Conservation (phyloP, 2,329 filamentous ascomycete genomes). For the Phaeoacremonium minimum region DNA sequence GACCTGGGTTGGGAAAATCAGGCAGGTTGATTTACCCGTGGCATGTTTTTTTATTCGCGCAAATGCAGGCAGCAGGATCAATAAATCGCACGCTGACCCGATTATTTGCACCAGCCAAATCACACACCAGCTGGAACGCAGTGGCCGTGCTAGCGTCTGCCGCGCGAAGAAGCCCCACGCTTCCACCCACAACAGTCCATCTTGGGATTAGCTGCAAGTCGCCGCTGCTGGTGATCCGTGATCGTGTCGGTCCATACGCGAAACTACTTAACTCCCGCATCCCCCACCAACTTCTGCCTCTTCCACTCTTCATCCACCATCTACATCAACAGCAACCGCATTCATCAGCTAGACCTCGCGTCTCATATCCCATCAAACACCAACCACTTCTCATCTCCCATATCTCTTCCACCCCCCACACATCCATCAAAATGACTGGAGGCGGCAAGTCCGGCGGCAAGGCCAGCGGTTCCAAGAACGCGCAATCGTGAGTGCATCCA, state of each 20-base stretch:
- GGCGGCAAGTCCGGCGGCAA: slow-evolving; percentile 99
- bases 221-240: slow-evolving; percentile 45
- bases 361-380: slow-evolving; percentile 19
- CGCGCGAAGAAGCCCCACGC: no score
- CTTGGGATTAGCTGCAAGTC: slow-evolving; percentile 10
- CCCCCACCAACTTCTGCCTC: slow-evolving; percentile 36
- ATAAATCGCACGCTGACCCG: no score
- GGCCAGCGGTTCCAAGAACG: slow-evolving; percentile 98
- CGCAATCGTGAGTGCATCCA: slow-evolving; percentile 99
- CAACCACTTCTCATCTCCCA: slow-evolving; percentile 22
- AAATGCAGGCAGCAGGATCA: no score
- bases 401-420: slow-evolving; percentile 23
- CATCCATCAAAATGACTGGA: slow-evolving; percentile 92
- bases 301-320: slow-evolving; percentile 25
- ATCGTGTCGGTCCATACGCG: slow-evolving; percentile 35
- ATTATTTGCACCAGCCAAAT: no score
- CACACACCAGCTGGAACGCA: no score
- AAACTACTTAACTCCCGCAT: slow-evolving; percentile 53
- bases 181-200: slow-evolving; percentile 11
- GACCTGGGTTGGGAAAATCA: no score
- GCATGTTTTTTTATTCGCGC: no score
- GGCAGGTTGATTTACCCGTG: no score
- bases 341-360: no score
- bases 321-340: slow-evolving; percentile 19
- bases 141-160: no score